Base-by-base conservation (phyloP, 108 stramenopile genomes). In the Seminavis robusta region DNA sequence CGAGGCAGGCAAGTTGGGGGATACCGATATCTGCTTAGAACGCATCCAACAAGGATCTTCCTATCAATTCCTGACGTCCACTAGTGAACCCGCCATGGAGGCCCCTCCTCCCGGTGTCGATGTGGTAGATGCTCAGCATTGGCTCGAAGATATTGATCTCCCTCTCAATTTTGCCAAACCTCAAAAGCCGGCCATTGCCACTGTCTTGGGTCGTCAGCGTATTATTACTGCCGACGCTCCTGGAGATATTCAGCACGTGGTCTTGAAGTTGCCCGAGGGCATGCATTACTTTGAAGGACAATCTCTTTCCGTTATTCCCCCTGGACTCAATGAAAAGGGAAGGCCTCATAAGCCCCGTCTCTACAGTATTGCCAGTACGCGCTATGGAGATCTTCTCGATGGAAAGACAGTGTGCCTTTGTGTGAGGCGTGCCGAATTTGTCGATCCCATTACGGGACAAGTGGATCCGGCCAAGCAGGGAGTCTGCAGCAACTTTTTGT, bases 241-340 rank as follows among this genome's bases (percentile, higher is more conserved):
- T 11, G 92, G 92, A 17, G 92, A 94, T 56, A 90, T 94, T 48
- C 77, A 86, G 42, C 92, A 94, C 52, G 57, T 94, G 32, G 29
- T 90, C 9, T 31, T 94, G 56, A 44, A 60, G 24, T 66, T 90
- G 1, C 88, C 86, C 7, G 70, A 76, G 13, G 84, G 83, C 17
- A 76, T 90, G 62, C 92, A 88, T 45, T 94, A 94, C 58, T 80
- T 90, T 28, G 92, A 94, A 67, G 92, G 87, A 45, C 86, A 93
- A 57, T 83, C 80, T 8, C 58, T 94, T 1, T 73, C 73, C 45
- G 92, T 94, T 47, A 81, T 90, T 57, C 88, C 92, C 6, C 84
- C 88, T 1, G 92, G 92, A 26, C 32, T 52, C 17, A 62, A 78
- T 26, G 28, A 56, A 2, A 32, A 59, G 37, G 85, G 86, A 5